A percentile compares a stretch with the other conserved stretches of the same genome.
Evolutionary conservation across 371 early-diverging fungal species (phyloP).

Genomic region (Syncephalastrum monosporum): DNA sequence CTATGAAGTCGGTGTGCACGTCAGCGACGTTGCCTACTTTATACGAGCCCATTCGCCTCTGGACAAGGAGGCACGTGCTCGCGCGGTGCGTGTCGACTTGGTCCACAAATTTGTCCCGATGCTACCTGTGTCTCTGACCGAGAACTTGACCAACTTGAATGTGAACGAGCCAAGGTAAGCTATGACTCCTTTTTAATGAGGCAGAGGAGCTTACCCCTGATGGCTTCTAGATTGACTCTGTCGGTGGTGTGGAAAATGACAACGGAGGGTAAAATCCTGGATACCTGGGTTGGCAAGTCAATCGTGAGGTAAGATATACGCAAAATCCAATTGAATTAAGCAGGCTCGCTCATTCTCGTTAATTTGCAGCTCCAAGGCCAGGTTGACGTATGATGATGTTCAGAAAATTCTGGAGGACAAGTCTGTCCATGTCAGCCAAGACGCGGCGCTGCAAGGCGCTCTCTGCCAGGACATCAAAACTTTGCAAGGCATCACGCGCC

Average conservation of each 20-base stretch:
- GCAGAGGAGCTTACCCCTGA: neutral
- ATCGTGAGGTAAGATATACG: constrained; percentile 60
- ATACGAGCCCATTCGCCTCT: constrained; percentile 80
- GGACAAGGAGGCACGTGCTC: constrained; percentile 86
- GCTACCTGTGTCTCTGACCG: constrained; percentile 90
- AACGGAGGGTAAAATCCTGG: constrained; percentile 58
- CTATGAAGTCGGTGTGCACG: constrained; percentile 91
- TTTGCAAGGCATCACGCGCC: constrained; percentile 79
- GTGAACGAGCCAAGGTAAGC: constrained; percentile 28
- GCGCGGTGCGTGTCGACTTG: constrained; percentile 94
- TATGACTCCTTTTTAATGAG: neutral
- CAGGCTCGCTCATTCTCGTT: neutral
- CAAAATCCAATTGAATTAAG: neutral
- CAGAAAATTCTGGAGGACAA: constrained; percentile 70
- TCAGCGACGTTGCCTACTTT: constrained; percentile 97
- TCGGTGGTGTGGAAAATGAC: constrained; percentile 85
- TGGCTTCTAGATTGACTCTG: constrained; percentile 64
- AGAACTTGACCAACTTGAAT: constrained; percentile 51
- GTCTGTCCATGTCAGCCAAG: constrained; percentile 3
- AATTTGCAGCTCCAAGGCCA: constrained; percentile 47
- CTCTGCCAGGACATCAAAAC: constrained; percentile 56
- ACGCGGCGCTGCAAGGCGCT: neutral
- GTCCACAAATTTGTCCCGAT: constrained; percentile 91
- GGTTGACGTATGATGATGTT: constrained; percentile 85
- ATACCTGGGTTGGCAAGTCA: constrained; percentile 69